Percentiles rank a stretch among this genome's conserved stretches.
Conservation (phyloP, 73 alveolate genomes). For the Paraurostyla sp. region DNA sequence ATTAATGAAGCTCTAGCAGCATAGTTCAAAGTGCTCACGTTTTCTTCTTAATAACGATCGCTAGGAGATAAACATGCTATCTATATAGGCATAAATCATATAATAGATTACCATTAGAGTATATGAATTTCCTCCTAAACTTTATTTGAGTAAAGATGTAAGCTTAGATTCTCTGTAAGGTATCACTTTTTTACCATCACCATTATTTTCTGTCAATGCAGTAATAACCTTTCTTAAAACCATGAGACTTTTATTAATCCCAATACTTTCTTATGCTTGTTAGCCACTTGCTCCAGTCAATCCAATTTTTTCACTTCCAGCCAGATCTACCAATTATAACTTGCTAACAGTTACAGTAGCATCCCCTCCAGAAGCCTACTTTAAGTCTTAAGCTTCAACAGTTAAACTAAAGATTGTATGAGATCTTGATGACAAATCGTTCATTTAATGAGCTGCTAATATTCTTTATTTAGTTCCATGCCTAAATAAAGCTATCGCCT, state of each 20-base stretch:
- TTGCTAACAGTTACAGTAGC: slow-evolving; percentile 35
- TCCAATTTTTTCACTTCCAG: slow-evolving; percentile 68
- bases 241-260: slow-evolving; percentile 94
- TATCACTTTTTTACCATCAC: slow-evolving; percentile 10
- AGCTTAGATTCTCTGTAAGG: slow-evolving; percentile 75
- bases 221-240: slow-evolving; percentile 96
- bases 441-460: slow-evolving; percentile 66
- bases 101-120: slow-evolving; percentile 80
- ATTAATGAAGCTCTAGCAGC: slow-evolving; percentile 96
- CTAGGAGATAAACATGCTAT: slow-evolving; percentile 96
- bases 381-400: slow-evolving; percentile 36
- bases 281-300: slow-evolving; percentile 67
- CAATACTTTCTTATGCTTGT: slow-evolving; percentile 84
- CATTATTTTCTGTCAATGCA: slow-evolving; percentile 83
- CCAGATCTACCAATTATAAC: slow-evolving; percentile 68
- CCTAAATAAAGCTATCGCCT: slow-evolving; percentile 58
- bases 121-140: slow-evolving; percentile 76
- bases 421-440: slow-evolving; percentile 43
- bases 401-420: slow-evolving; percentile 65
- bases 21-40: slow-evolving; percentile 91
- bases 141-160: slow-evolving; percentile 59
- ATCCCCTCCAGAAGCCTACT: neutral
- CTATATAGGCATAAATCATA: neutral
- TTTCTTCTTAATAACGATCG: slow-evolving; percentile 90
- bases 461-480: slow-evolving; percentile 53